Base-by-base conservation (phyloP, 306 rosid species). In the Pterocarpus santalinus region DNA sequence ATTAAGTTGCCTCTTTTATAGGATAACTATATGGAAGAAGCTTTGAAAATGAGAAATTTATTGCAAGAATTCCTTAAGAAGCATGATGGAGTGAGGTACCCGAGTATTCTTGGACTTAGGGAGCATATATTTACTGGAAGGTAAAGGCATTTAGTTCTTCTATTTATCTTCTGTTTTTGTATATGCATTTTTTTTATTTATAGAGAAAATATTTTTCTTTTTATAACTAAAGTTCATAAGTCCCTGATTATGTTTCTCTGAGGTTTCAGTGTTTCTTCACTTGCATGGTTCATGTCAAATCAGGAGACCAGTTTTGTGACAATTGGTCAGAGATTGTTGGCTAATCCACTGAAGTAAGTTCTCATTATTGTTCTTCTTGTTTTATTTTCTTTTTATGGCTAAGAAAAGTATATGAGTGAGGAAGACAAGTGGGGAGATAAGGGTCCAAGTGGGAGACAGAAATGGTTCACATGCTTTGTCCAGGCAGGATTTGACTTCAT, bases 221-320 rank as follows among this genome's bases (percentile, higher is more conserved):
- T 39, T 64, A 17, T 13, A 34, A 55, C 51, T 14, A 14, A 17
- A 62, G 35, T 17, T 39, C 69, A 7, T 78, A 28, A 36, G 60
- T 69, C 32, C 58, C 84, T 85, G 77, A 75, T 83, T 58, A n/a
- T 81, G 68, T 60, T 73, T 85, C 65, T 76, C 44, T 82, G 80
- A 35, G 74, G 52, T 89, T 84, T 80, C 91, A 95, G 99, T 93
- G 99, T 95, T 87, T 95, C 99, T 82, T 95, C 99, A 77, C 97
- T 95, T 79, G 99, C 99, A 61, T 95, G 99, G 99, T 95, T 95
- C 94, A 95, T 95, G 99, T 95, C 99, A 83, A 95, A 95, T 90
- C 99, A 95, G 84, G 99, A 95, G 86, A 95, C 97, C 52, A 93
- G 99, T 91, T 95, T 95, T 81, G 99, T 95, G 77, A 93, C 98